Conservation (phyloP, 2,329 filamentous ascomycete genomes). For the Onygenales sp. region DNA sequence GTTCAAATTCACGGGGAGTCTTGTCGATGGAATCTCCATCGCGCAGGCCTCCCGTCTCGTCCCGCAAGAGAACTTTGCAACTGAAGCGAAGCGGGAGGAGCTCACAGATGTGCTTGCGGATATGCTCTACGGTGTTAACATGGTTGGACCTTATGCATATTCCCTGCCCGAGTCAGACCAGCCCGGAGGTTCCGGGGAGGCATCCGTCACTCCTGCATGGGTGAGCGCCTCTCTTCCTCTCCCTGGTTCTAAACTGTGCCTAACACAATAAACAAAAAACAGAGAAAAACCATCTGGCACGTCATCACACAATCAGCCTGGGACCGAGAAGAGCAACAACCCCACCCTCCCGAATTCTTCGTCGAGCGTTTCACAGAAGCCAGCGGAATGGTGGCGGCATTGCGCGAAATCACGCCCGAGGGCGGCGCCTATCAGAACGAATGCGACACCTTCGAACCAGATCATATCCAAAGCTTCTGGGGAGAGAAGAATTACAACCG, state of each 20-base stretch:
- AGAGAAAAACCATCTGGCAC: constrained; percentile 13
- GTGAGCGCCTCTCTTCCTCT: background rate
- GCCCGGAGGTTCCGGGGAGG: constrained; percentile 10
- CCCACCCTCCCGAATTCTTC: constrained; percentile 7
- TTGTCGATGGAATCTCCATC: constrained; percentile 2
- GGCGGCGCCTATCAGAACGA: constrained; percentile 33
- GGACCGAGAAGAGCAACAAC: constrained; percentile 2
- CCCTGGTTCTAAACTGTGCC: background rate
- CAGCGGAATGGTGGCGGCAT: constrained; percentile 8
- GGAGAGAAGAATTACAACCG: constrained; percentile 27
- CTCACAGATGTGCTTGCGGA: constrained; percentile 2
- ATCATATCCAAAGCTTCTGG: constrained; percentile 33
- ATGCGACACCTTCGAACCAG: constrained; percentile 21
- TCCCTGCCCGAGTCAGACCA: constrained; percentile 6
- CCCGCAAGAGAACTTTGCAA: constrained; percentile 2
- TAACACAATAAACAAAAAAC: background rate
- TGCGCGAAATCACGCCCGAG: constrained; percentile 11
- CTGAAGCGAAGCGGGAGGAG: background rate
- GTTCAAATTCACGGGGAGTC: background rate
- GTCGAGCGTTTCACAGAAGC: constrained; percentile 8
- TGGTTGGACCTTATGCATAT: constrained; percentile 10
- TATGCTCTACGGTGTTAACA: constrained; percentile 1
- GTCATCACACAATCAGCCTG: constrained; percentile 7
- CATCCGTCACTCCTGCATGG: constrained; percentile 14
- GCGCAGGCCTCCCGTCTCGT: constrained; percentile 4